Evolutionary conservation across 805 yeast species (phyloP).

Genomic region (Kodamaea fukazawae): DNA sequence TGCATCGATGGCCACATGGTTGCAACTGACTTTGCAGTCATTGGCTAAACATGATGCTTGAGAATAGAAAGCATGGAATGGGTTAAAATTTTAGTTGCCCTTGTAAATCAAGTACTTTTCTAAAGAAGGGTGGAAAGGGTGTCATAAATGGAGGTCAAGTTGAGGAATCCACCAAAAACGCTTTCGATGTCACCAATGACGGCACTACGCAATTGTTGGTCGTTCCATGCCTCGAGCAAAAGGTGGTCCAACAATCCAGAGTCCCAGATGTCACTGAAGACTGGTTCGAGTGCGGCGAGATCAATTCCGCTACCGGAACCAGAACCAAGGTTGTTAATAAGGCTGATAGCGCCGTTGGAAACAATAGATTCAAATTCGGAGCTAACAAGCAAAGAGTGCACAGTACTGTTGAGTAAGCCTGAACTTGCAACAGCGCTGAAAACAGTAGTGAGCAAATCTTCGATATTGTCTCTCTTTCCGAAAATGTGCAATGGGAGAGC

Average conservation of each 20-base stretch:
- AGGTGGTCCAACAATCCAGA: constrained; percentile 26
- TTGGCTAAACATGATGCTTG: too few species aligned
- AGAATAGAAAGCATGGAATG: too few species aligned
- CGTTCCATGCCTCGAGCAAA: constrained; percentile 22
- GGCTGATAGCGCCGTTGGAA: constrained; percentile 22
- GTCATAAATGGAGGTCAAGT: background rate
- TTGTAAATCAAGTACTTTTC: too few species aligned
- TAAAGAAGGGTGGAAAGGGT: constrained; percentile 3
- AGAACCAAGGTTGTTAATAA: constrained; percentile 20
- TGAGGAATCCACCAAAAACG: constrained; percentile 13
- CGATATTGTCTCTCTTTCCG: constrained; percentile 28
- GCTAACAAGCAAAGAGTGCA: constrained; percentile 22
- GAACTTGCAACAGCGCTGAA: constrained; percentile 26
- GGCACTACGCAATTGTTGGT: constrained; percentile 21
- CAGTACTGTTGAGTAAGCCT: constrained; percentile 24
- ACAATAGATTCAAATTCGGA: constrained; percentile 23
- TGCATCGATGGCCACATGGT: too few species aligned
- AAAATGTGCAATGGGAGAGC: constrained; percentile 1
- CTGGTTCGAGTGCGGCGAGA: constrained; percentile 18
- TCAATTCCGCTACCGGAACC: constrained; percentile 12
- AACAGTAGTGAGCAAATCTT: constrained; percentile 29
- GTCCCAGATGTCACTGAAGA: constrained; percentile 17
- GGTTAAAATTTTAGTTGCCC: too few species aligned
- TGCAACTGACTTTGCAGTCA: too few species aligned
- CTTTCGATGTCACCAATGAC: constrained; percentile 20